These are phyloP conservation scores for Dalbergia oliveri DNA, from an alignment of 306 rosid genomes.

Conservation along the genomic window DNA sequence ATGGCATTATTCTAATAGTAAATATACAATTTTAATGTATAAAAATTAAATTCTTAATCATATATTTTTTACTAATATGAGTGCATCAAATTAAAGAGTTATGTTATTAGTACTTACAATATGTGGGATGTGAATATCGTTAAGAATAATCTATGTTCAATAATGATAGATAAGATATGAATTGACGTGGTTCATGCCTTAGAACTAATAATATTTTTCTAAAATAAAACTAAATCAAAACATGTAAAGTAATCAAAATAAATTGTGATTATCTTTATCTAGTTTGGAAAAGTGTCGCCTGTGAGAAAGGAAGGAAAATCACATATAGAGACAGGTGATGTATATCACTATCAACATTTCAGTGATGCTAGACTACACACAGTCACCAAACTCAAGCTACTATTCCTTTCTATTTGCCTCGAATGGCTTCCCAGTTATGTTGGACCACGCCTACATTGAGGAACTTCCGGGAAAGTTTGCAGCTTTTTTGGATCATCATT, in stretches of 20 bases:
- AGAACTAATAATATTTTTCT: too few species aligned
- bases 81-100: too few species aligned
- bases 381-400: constrained; percentile 59
- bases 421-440: constrained; percentile 62
- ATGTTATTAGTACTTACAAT: too few species aligned
- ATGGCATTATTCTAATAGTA: too few species aligned
- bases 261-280: constrained; percentile 15
- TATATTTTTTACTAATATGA: too few species aligned
- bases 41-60: too few species aligned
- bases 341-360: constrained; percentile 43
- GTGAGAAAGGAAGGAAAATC: constrained; percentile 30
- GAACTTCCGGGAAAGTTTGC: constrained; percentile 50
- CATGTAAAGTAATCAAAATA: not conserved
- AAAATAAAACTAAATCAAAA: too few species aligned
- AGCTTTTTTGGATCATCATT: constrained; percentile 29
- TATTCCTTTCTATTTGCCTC: constrained; percentile 61
- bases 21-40: too few species aligned
- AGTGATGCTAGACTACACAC: constrained; percentile 52
- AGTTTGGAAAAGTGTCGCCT: constrained; percentile 36
- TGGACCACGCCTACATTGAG: constrained; percentile 73
- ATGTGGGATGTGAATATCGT: too few species aligned
- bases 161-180: too few species aligned
- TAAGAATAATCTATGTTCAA: too few species aligned
- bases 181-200: too few species aligned
- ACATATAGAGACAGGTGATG: constrained; percentile 49